Conservation (phyloP, 805 yeast species). For the Candida morakotiae region DNA sequence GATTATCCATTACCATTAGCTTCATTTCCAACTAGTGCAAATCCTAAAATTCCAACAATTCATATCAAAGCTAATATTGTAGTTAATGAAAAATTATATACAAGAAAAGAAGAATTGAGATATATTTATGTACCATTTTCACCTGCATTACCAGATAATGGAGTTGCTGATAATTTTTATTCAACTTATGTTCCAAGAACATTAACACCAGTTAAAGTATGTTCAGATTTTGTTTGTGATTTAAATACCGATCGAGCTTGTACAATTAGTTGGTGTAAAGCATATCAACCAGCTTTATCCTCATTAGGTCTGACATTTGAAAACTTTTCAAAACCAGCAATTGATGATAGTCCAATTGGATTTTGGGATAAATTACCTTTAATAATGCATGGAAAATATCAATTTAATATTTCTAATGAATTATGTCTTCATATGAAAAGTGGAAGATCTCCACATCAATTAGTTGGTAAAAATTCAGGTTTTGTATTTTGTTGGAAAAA, state of each 20-base stretch:
- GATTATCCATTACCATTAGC: conserved; percentile 59
- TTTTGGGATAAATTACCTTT: conserved; percentile 55
- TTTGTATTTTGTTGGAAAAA: conserved; percentile 63
- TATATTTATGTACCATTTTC: conserved; percentile 56
- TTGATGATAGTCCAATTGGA: conserved; percentile 43
- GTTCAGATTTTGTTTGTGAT: conserved; percentile 44
- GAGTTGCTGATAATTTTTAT: conserved; percentile 45
- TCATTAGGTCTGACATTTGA: conserved; percentile 42
- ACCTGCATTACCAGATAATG: conserved; percentile 40
- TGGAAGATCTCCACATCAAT: conserved; percentile 53
- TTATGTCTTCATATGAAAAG: conserved; percentile 63
- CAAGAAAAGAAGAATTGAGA: conserved; percentile 41
- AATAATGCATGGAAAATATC: conserved; percentile 49
- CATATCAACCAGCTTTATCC: conserved; percentile 57
- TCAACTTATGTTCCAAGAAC: conserved; percentile 59
- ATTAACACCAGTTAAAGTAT: conserved; percentile 56
- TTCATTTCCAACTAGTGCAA: conserved; percentile 39
- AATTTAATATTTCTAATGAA: conserved; percentile 46
- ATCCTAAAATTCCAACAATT: conserved; percentile 22
- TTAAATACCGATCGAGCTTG: conserved; percentile 47
- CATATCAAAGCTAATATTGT: conserved; percentile 44
- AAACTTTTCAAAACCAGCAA: conserved; percentile 42
- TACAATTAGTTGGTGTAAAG: conserved; percentile 59
- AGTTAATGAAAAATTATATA: conserved; percentile 52
- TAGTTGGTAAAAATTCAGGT: conserved; percentile 58